Base-by-base conservation (phyloP, 768 basidiomycete species). In the Tephrocybe sp. region DNA sequence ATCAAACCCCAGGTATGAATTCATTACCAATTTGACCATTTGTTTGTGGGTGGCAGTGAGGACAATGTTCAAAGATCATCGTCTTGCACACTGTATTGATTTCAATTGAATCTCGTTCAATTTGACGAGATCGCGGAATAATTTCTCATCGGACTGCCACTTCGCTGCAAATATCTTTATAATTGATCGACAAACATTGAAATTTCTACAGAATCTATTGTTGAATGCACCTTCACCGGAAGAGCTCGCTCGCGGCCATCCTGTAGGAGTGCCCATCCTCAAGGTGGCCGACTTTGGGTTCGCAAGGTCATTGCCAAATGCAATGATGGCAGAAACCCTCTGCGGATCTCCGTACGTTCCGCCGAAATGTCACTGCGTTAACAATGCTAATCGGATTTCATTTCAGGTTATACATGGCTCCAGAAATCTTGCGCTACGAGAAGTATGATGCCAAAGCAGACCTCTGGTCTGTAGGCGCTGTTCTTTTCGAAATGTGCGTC, bases 211-310 rank as follows among this genome's bases (percentile, higher is more conserved):
- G 87, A 98, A 99, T 68, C 77, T 98, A 0, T 81, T 99, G 0
- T 73, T 99, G 20, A 91, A 85, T 50, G 91, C 96, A 0, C 83
- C 94, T 0, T 77, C 88, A 0, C 77, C 81, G 3, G 84, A 85
- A 47, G 93, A 97, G 61, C 71, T 93, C n/a, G 81, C 80, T 0
- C 80, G 86, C 37, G 93, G 95, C 1, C 93, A 98, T 68, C 93
- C 94, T 0, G 67, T 89, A 1, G 94, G 96, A 5, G 88, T 98
- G 2, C 97, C 97, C 1, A 83, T 98, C 20, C 83, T 99, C 60
- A 98, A 98, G 69, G 86, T 98, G 1, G 97, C 97, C 14, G 97
- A 98, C 69, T 99, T 99, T 65, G 97, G 97, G 0, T 99, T 99
- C 62, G 97, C 97, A 0, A 83, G 97, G 15, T 90, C 87, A 18